Percentiles rank a stretch among this genome's conserved stretches.
Conservation (phyloP, 352 stramenopile species). For the Phytophthora agathidicida region DNA sequence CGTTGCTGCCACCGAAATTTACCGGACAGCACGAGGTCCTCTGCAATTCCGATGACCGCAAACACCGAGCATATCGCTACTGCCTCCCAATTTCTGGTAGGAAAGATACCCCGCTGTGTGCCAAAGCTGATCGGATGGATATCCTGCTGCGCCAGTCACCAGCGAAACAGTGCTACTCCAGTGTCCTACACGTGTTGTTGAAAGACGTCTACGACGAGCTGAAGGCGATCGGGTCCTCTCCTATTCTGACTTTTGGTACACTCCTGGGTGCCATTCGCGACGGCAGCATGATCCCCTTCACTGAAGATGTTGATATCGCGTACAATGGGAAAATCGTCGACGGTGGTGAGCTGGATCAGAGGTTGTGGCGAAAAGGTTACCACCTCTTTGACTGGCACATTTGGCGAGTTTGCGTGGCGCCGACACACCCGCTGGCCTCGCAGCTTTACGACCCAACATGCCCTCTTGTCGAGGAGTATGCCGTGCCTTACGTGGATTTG, state of each 20-base stretch:
- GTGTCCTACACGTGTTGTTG: conserved; percentile 59
- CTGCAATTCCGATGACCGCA: conserved; percentile 11
- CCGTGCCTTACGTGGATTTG: conserved; percentile 42
- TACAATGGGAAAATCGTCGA: conserved; percentile 26
- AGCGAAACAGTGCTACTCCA: conserved; percentile 42
- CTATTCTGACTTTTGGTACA: conserved; percentile 47
- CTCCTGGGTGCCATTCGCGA: conserved; percentile 52
- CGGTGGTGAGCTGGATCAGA: conserved; percentile 12
- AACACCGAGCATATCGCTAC: conserved; percentile 17
- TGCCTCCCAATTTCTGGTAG: conserved; percentile 53
- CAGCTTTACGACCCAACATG: conserved; percentile 37
- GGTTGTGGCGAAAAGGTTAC: conserved; percentile 48
- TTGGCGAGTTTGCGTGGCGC: conserved; percentile 43
- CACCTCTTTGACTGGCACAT: conserved; percentile 48
- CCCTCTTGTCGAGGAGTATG: conserved; percentile 11
- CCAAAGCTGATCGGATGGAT: conserved; percentile 46
- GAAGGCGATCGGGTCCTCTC: conserved; percentile 15
- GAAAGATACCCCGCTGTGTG: conserved; percentile 45
- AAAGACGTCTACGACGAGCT: conserved; percentile 54
- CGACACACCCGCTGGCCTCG: conserved; percentile 39
- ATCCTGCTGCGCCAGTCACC: conserved; percentile 31
- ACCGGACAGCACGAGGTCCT: conserved; percentile 15
- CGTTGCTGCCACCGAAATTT: conserved; percentile 22
- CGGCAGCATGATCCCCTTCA: conserved; percentile 50
- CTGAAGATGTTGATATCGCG: conserved; percentile 54